phyloP scores from a whole-genome alignment of 495 filamentous ascomycete genomes.

The Penicillium odoratum region DNA sequence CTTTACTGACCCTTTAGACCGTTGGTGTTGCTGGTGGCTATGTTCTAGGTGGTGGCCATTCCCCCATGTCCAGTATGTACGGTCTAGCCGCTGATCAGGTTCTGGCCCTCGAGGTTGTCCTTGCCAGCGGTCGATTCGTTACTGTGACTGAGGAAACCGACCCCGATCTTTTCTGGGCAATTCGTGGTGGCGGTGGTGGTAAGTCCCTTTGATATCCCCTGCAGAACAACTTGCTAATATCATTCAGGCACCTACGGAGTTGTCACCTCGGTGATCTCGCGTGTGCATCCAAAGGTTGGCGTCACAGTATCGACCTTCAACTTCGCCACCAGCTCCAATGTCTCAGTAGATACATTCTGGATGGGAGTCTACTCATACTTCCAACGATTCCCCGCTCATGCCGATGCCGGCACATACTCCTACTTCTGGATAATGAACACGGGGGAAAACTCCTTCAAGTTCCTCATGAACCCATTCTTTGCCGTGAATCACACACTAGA shows the following conservation, averaged over 20 bases:
- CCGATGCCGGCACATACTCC: conserved; percentile 53
- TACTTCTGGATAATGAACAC: conserved; percentile 44
- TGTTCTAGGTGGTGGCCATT: conserved; percentile 47
- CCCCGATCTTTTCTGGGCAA: conserved; percentile 62
- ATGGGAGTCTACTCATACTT: conserved; percentile 49
- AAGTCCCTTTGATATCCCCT: conserved; percentile 31
- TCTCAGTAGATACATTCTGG: conserved; percentile 50
- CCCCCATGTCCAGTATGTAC: conserved; percentile 48
- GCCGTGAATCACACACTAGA: conserved; percentile 49
- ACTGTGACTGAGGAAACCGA: conserved; percentile 52
- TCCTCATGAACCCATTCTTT: conserved; percentile 44
- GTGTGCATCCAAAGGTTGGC: conserved; percentile 41
- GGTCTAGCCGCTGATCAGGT: conserved; percentile 56
- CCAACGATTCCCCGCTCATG: conserved; percentile 44
- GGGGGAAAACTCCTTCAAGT: conserved; percentile 15
- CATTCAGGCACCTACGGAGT: conserved; percentile 31
- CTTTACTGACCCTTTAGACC: conserved; percentile 16
- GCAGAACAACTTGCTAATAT: neutral
- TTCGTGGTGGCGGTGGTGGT: conserved; percentile 33
- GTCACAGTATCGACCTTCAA: conserved; percentile 42
- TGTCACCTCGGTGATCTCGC: conserved; percentile 51
- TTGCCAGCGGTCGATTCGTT: conserved; percentile 51
- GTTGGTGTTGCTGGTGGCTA: conserved; percentile 46
- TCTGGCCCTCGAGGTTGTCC: conserved; percentile 52
- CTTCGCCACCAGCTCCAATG: conserved; percentile 34